These are phyloP conservation scores for Lactifluus rugatus DNA, from an alignment of 768 basidiomycete genomes.

Conservation along the genomic window DNA sequence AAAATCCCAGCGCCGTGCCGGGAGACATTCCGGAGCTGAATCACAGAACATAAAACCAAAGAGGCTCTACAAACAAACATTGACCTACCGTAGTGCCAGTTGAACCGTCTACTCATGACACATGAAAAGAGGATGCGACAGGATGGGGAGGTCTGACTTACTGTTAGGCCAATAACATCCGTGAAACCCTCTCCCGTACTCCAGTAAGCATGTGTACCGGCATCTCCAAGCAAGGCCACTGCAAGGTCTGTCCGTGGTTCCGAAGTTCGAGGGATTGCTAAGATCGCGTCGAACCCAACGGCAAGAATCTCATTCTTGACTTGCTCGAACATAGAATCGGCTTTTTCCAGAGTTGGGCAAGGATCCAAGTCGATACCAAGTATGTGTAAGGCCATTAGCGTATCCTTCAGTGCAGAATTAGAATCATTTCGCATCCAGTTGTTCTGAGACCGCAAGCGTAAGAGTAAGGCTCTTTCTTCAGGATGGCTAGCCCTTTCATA, in stretches of 20 bases:
- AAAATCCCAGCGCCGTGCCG: constrained; percentile 61
- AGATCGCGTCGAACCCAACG: constrained; percentile 59
- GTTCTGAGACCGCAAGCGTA: constrained; percentile 54
- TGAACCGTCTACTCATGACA: constrained; percentile 43
- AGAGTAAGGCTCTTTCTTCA: constrained; percentile 47
- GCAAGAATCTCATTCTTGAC: constrained; percentile 64
- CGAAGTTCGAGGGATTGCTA: constrained; percentile 49
- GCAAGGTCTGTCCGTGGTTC: constrained; percentile 53
- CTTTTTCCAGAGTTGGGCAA: constrained; percentile 42
- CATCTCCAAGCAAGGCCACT: constrained; percentile 58
- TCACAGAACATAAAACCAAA: not conserved
- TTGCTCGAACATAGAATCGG: constrained; percentile 56
- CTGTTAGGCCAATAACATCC: constrained; percentile 58
- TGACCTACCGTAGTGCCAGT: constrained; percentile 45
- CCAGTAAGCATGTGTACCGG: constrained; percentile 67
- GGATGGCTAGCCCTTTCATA: constrained; percentile 36
- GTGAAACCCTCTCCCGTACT: constrained; percentile 44
- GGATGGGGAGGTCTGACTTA: constrained; percentile 21
- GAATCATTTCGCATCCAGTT: constrained; percentile 53
- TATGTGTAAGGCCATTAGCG: constrained; percentile 45
- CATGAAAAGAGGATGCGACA: not conserved
- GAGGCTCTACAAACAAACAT: not conserved
- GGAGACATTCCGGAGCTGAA: constrained; percentile 58
- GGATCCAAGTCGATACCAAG: constrained; percentile 54
- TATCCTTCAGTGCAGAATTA: constrained; percentile 46